A percentile compares a stretch with the other conserved stretches of the same genome.
phyloP scores from a whole-genome alignment of 495 filamentous ascomycete genomes.

The Penicillium argentinense region DNA sequence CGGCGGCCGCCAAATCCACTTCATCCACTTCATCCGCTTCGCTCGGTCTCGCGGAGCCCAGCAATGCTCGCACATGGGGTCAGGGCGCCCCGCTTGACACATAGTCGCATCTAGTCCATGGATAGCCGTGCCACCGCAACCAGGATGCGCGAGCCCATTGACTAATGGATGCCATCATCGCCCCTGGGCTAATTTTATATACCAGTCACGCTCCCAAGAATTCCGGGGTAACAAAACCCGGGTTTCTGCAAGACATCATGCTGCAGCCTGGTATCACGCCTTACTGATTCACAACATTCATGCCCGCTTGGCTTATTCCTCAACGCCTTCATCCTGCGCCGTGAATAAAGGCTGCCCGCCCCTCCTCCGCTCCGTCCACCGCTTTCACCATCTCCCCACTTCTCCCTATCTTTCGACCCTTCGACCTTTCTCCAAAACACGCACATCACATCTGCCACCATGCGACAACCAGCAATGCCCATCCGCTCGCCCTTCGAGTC shows the following conservation, averaged over 20 bases:
- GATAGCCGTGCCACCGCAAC: conserved; percentile 6
- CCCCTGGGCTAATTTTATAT: conserved; percentile 21
- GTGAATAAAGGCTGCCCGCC: conserved; percentile 14
- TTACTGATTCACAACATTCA: conserved; percentile 9
- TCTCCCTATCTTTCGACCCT: background rate
- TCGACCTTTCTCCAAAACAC: background rate
- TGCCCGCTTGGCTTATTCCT: conserved; percentile 17
- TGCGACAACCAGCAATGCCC: conserved; percentile 37
- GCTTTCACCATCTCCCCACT: background rate
- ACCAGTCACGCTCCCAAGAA: conserved; percentile 11
- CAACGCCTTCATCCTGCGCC: background rate
- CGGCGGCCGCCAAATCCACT: background rate
- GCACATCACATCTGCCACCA: conserved; percentile 11
- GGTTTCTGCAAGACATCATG: conserved; percentile 17
- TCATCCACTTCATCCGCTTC: conserved; percentile 8
- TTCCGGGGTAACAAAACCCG: conserved; percentile 25
- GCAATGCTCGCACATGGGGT: conserved; percentile 9
- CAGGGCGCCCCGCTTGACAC: conserved; percentile 20
- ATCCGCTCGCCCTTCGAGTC: conserved; percentile 64
- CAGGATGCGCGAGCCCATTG: conserved; percentile 13
- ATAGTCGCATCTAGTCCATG: conserved; percentile 15
- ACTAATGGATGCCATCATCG: conserved; percentile 26
- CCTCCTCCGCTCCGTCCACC: background rate
- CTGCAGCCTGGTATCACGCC: conserved; percentile 13
- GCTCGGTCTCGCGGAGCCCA: conserved; percentile 19